Evolutionary conservation across 73 alveolate species (phyloP).

Genomic region (Halteria grandinella): DNA sequence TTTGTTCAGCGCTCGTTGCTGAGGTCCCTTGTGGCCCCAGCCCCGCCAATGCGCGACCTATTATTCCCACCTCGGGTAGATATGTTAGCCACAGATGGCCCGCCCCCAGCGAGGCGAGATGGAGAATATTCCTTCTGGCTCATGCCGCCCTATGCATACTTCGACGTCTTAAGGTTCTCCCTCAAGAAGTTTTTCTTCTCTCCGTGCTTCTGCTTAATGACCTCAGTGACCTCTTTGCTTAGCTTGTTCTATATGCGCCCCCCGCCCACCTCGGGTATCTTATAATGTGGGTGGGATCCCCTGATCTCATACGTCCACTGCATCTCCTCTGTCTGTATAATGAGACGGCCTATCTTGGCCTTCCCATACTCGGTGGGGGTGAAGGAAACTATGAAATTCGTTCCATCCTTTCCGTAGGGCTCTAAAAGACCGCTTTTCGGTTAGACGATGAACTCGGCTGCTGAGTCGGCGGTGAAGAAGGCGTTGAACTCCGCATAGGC

Average conservation of each 20-base stretch:
- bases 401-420: conserved; percentile 96
- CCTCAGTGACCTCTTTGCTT: conserved; percentile 52
- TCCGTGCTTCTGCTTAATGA: conserved; percentile 52
- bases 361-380: conserved; percentile 98
- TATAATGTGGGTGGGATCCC: conserved; percentile 97
- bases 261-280: conserved; percentile 95
- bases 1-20: too few species aligned
- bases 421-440: conserved; percentile 95
- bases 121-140: too few species aligned
- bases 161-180: conserved; percentile 64
- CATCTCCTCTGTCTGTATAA: conserved; percentile 98
- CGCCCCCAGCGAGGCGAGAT: conserved; percentile 1
- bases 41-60: conserved; percentile 47
- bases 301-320: conserved; percentile 95
- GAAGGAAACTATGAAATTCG: conserved; percentile 93
- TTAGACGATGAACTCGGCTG: conserved; percentile 91
- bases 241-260: conserved; percentile 78
- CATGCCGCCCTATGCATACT: too few species aligned
- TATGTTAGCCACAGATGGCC: conserved; percentile 23
- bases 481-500: conserved; percentile 95
- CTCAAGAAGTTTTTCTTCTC: conserved; percentile 73
- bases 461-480: conserved; percentile 93
- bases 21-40: conserved; percentile 44
- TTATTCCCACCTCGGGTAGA: conserved; percentile 43
- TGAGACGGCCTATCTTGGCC: conserved; percentile 91